These are phyloP conservation scores for Pyricularia sp. DNA, from an alignment of 2,329 filamentous ascomycete species.

Conservation along the genomic window DNA sequence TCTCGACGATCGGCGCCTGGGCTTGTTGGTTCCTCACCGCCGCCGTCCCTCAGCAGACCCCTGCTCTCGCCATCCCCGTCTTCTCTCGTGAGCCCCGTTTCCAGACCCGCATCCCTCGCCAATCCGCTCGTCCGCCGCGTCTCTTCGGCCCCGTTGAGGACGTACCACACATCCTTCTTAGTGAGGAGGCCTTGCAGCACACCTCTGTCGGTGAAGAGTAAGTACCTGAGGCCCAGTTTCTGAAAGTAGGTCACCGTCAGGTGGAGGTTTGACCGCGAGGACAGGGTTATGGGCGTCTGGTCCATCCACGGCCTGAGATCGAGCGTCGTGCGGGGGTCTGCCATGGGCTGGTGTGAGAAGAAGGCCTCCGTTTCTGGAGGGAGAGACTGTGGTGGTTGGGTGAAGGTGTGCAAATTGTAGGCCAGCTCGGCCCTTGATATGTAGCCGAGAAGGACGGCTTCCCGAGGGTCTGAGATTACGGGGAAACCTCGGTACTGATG, in stretches of 20 bases:
- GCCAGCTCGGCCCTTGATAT: slow-evolving; percentile 85
- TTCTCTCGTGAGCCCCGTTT: slow-evolving; percentile 27
- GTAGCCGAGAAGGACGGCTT: slow-evolving; percentile 79
- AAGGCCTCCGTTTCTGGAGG: slow-evolving; percentile 67
- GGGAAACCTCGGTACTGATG: slow-evolving; percentile 87
- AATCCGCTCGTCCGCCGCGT: slow-evolving; percentile 32
- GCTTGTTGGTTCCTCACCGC: slow-evolving; percentile 19
- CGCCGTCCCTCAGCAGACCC: slow-evolving; percentile 28
- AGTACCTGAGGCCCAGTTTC: slow-evolving; percentile 82
- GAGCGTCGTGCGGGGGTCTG: slow-evolving; percentile 67
- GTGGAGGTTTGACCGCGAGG: slow-evolving; percentile 65
- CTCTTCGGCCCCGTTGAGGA: slow-evolving; percentile 70
- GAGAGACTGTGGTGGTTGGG: slow-evolving; percentile 46
- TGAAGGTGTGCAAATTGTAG: slow-evolving; percentile 64
- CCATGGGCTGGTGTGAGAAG: slow-evolving; percentile 75
- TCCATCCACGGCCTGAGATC: slow-evolving; percentile 98
- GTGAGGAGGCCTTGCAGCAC: slow-evolving; percentile 78
- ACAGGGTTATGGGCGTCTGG: slow-evolving; percentile 88
- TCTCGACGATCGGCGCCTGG: slow-evolving; percentile 8
- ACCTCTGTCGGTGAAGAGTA: slow-evolving; percentile 78
- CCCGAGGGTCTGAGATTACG: slow-evolving; percentile 68
- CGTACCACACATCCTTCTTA: slow-evolving; percentile 96
- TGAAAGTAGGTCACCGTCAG: slow-evolving; percentile 92
- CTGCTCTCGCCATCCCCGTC: slow-evolving; percentile 30
- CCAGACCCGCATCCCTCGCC: slow-evolving; percentile 12